Base-by-base conservation (phyloP, 768 basidiomycete genomes). In the Chalciporus chontae region DNA sequence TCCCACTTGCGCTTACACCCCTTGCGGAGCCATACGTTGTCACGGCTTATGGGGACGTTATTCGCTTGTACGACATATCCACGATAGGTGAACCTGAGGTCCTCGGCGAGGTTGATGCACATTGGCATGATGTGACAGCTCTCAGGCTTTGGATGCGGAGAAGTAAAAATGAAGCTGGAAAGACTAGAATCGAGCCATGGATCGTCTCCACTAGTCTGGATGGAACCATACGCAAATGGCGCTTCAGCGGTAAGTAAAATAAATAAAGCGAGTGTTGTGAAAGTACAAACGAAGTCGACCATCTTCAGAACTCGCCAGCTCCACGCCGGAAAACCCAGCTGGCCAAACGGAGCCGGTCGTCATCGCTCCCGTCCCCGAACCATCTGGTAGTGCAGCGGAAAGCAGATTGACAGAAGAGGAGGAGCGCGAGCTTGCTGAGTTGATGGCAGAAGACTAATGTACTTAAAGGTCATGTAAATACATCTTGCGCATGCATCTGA, bases 51-150 rank as follows among this genome's bases (percentile, higher is more conserved):
- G 95, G 90, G 40, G 95, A 97, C 64, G 69, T 83, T 38, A 80
- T 99, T 47, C 78, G 87, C 26, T 71, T 87, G 19, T 97, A 83
- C 59, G 90, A 96, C 63, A 69, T 93, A 29, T 85, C 88, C 2
- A 72, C 76, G 2, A 71, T 77, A 19, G 76, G 83, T 21, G 83
- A 84, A 56, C 84, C 84, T 1, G 87, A 87, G 51, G 67, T 90
- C 24, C 65, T 93, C n/a, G 73, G 76, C 23, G 81, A 83, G 58
- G 69, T 90, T 10, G 90, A 96, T 57, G 94, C 81, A 6, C 95
- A 97, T 62, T 91, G 86, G 81, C 91, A 91, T 57, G 91, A 96
- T 58, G 84, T 97, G 14, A 87, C 81, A 4, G 81, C 78, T 5
- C 69, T 98, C 45, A 76, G 77, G 24, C 70, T 85, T 10, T 96